Conservation (phyloP, 1,284 basidiomycete species). For the Apiotrichum sp. region DNA sequence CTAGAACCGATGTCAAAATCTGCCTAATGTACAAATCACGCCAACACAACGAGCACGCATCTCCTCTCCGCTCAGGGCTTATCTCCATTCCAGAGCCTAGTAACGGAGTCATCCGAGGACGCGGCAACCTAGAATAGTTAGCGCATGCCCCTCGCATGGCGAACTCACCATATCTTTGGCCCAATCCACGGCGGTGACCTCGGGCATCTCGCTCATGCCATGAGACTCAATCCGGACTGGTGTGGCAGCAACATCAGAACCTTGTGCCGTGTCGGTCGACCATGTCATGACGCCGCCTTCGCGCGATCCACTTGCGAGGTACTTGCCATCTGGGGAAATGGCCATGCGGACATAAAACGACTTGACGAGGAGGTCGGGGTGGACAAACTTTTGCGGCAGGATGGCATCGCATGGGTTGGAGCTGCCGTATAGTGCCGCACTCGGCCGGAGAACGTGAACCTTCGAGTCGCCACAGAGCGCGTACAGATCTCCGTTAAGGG, state of each 20-base stretch:
- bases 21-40: too few relatives aligned
- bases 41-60: too few relatives aligned
- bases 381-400: constrained; percentile 31
- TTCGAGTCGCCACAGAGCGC: constrained; percentile 37
- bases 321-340: constrained; percentile 38
- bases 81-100: constrained; percentile 37
- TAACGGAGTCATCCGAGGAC: constrained; percentile 39
- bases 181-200: constrained; percentile 44
- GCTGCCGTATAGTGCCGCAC: constrained; percentile 8
- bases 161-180: constrained; percentile 42
- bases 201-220: constrained; percentile 8
- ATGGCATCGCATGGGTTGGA: constrained; percentile 16
- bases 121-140: constrained; percentile 29
- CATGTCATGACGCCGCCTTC: constrained; percentile 42
- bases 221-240: background rate
- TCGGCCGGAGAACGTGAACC: constrained; percentile 37
- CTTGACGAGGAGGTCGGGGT: constrained; percentile 32
- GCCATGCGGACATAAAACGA: constrained; percentile 43
- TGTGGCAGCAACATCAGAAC: background rate
- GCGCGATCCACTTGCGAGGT: constrained; percentile 37
- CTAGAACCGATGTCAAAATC: too few relatives aligned
- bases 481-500: constrained; percentile 37
- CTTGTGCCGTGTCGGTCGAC: constrained; percentile 18
- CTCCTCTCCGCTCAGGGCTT: background rate
- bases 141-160: background rate